Percentiles rank a stretch among this genome's conserved stretches.
Conservation (phyloP, 192 early-diverging fungal species). For the Backusella psychrophila region DNA sequence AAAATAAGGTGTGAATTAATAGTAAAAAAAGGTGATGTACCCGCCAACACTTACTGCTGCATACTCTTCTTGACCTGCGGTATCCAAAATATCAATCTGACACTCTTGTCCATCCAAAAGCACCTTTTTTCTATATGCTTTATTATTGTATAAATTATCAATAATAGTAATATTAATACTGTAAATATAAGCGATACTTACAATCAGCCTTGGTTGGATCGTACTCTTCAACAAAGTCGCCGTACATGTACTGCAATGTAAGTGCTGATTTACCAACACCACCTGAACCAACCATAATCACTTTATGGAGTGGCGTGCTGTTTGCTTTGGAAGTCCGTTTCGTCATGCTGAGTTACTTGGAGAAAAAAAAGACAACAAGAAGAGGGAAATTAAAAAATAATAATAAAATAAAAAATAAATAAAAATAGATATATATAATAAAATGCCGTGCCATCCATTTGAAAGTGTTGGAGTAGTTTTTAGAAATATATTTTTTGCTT, state of each 20-base stretch:
- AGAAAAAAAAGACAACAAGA: background rate
- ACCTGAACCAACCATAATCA: constrained; percentile 91
- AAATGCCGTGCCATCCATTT: too few relatives aligned
- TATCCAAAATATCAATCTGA: constrained; percentile 89
- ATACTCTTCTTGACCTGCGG: constrained; percentile 90
- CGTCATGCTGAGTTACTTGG: constrained; percentile 38
- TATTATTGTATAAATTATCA: background rate
- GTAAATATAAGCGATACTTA: constrained; percentile 3
- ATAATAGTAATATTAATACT: background rate
- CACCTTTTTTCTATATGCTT: constrained; percentile 80
- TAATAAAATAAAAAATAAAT: too few relatives aligned
- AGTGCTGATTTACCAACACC: constrained; percentile 90
- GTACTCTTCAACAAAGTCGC: constrained; percentile 94
- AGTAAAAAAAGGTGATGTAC: background rate
- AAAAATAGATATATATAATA: too few relatives aligned
- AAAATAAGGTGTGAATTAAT: background rate
- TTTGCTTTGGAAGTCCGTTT: constrained; percentile 57
- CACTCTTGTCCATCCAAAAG: constrained; percentile 70
- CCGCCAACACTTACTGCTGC: constrained; percentile 58
- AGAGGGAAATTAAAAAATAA: background rate
- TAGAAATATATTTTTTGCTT: too few relatives aligned
- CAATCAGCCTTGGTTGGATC: constrained; percentile 91
- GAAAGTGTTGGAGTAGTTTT: too few relatives aligned
- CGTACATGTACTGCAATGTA: constrained; percentile 89
- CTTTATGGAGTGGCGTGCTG: constrained; percentile 80